Evolutionary conservation across 164 flowering plant species (phyloP), one percentile per base, ranked within the genome.

Genomic region (Paratinospora sagittata): DNA sequence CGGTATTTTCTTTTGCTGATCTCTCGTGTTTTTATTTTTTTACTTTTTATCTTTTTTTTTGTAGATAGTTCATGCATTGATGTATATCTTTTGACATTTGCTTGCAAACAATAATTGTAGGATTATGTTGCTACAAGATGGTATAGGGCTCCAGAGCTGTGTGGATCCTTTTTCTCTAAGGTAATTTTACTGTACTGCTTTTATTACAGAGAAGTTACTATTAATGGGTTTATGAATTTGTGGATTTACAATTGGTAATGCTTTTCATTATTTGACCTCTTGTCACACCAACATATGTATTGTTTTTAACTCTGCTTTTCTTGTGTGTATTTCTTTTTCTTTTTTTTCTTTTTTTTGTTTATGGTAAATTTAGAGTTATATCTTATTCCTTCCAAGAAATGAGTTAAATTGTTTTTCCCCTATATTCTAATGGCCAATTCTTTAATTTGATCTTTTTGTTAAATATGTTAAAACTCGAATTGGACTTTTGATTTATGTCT

Each of bases 121-220:
- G 98, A 94, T 77, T 94, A 94, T 82, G 98, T 94, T 76, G 98
- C 98, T 65, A 94, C 98, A 70, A 85, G 98, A 76, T 93, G 97
- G 98, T 93, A 93, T 66, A 86, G 98, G 72, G 98, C 98, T 77
- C 98, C 98, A 39, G 98, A 93, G 72, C 77, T 93, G 69, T 93
- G 98, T 78, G 98, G 98, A 67, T 93, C 97, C 17, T 94, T 94
- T 81, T 94, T 92, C 86, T 94, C 98, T n/a, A 94, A 94, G 93
- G 98, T 94, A n/a, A 55, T 55, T 55, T 21, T 5, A 8, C 24
- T 14, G n/a, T 17, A n/a, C n/a, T n/a, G 61, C n/a, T 55, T 23
- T 55, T 55, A 21, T 55, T 19, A 55, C 0, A 0, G 24, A 55
- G 61, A 55, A 8, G 14, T 43, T 16, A 55, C 21, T 5, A 55